Evolutionary conservation across 352 stramenopile species (phyloP).

Genomic region (Saprolegnia parasitica): DNA sequence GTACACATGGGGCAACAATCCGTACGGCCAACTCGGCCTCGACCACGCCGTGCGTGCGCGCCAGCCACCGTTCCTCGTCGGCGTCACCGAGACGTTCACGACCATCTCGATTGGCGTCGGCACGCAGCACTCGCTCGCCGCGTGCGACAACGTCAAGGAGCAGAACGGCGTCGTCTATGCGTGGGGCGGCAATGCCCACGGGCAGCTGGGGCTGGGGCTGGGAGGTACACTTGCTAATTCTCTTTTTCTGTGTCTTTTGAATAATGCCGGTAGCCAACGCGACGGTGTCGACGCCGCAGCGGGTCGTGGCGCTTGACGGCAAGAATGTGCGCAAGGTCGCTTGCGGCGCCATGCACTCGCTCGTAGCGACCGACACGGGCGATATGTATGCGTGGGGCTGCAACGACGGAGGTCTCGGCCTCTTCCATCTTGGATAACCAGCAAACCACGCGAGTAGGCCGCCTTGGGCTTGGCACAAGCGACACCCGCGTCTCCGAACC

Average conservation of each 20-base stretch:
- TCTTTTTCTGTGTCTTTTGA: too few relatives aligned
- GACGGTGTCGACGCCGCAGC: conserved; percentile 32
- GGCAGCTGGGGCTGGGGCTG: conserved; percentile 42
- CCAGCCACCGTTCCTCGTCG: conserved; percentile 38
- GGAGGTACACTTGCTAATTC: too few relatives aligned
- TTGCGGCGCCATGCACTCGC: conserved; percentile 87
- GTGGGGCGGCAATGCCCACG: conserved; percentile 74
- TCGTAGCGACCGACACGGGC: conserved; percentile 80
- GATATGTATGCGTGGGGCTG: conserved; percentile 92
- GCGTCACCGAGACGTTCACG: conserved; percentile 53
- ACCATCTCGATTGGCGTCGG: conserved; percentile 53
- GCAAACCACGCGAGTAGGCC: neutral
- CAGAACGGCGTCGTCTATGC: conserved; percentile 60
- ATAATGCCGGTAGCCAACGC: neutral
- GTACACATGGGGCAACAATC: conserved; percentile 94
- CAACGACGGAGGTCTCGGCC: conserved; percentile 66
- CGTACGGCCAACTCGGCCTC: conserved; percentile 76
- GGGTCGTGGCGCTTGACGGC: conserved; percentile 43
- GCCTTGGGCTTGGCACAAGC: neutral
- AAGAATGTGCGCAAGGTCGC: conserved; percentile 71
- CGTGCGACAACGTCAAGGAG: conserved; percentile 62
- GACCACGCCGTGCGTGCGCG: conserved; percentile 52
- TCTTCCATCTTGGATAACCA: neutral
- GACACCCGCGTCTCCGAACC: neutral
- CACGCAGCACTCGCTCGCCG: conserved; percentile 55